Evolutionary conservation across 1,284 basidiomycete genomes (phyloP).

Genomic region (Heterobasidion occidentale): DNA sequence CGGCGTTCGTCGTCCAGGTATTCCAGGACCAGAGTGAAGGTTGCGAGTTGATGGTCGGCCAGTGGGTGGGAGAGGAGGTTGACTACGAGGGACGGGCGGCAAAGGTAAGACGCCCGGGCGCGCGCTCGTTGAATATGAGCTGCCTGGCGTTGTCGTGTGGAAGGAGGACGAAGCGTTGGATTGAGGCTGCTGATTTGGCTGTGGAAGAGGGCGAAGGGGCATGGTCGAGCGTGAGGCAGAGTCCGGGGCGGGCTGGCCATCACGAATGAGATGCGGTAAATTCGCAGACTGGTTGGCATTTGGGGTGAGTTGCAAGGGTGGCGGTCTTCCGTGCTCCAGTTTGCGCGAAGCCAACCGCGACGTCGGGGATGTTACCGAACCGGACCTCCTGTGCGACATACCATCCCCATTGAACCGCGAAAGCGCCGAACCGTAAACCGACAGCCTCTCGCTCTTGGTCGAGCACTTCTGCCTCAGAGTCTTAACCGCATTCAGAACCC

Average conservation of each 20-base stretch:
- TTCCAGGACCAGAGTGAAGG: conserved; percentile 13
- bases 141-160: conserved; percentile 23
- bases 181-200: conserved; percentile 21
- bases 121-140: conserved; percentile 19
- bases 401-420: conserved; percentile 10
- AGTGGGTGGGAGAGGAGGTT: conserved; percentile 47
- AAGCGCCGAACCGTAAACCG: conserved; percentile 1
- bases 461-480: conserved; percentile 55
- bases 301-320: conserved; percentile 55
- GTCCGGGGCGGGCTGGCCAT: conserved; percentile 40
- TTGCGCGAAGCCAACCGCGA: conserved; percentile 20
- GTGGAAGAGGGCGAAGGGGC: conserved; percentile 37
- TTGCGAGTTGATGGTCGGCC: conserved; percentile 7
- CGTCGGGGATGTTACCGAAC: conserved; percentile 18
- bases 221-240: conserved; percentile 30
- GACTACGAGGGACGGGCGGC: conserved; percentile 56
- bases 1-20: conserved; percentile 46
- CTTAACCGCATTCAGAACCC: conserved; percentile 81
- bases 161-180: conserved; percentile 7
- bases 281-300: conserved; percentile 37
- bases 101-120: conserved; percentile 53
- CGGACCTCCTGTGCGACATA: conserved; percentile 2
- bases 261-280: conserved; percentile 60
- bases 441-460: conserved; percentile 9
- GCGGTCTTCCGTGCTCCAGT: conserved; percentile 50